Base-by-base conservation (phyloP, 768 basidiomycete species). In the Pleurotus cornucopiae region DNA sequence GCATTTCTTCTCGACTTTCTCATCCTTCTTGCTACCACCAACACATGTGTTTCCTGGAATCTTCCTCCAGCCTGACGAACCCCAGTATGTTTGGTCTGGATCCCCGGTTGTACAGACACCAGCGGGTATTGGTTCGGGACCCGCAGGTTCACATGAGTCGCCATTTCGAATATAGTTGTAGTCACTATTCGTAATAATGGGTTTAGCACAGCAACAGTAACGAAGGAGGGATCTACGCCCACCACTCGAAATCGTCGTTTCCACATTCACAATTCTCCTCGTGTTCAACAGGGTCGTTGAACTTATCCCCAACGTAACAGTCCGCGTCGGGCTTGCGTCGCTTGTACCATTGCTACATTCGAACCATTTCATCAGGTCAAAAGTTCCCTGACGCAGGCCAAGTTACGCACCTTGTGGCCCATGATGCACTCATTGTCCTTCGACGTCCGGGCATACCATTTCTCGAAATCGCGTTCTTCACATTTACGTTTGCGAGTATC, bases 191-290 rank as follows among this genome's bases (percentile, higher is more conserved):
- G 26, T 13, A 34, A 20, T 47, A 5, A 14, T 30, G 46, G n/a
- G 38, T 41, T 5, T 16, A 20, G 13, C 25, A 55, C 30, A 46
- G 20, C 2, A 6, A 13, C 52, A 13, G 6, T 16, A 40, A 45
- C 9, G 20, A 7, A 3, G n/a, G 6, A 55, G 30, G 30, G 18
- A n/a, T 47, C 54, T 46, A 6, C 16, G 62, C 61, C 18, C 62
- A 95, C 94, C 96, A 99, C 69, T 99, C 97, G 63, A 84, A 99
- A 67, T 99, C 97, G 11, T 84, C 85, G 60, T 93, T 89, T 1
- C 80, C 77, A 66, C 97, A 99, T 14, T 79, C 66, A 67, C 97
- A 99, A 51, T 79, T 72, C 45, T 95, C 93, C 55, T 94, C 90
- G 56, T 90, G 84, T 20, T 78, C 85, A 7, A 88, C 82, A 0